Base-by-base conservation (phyloP, 1,284 basidiomycete genomes). In the Bjerkandera adusta region DNA sequence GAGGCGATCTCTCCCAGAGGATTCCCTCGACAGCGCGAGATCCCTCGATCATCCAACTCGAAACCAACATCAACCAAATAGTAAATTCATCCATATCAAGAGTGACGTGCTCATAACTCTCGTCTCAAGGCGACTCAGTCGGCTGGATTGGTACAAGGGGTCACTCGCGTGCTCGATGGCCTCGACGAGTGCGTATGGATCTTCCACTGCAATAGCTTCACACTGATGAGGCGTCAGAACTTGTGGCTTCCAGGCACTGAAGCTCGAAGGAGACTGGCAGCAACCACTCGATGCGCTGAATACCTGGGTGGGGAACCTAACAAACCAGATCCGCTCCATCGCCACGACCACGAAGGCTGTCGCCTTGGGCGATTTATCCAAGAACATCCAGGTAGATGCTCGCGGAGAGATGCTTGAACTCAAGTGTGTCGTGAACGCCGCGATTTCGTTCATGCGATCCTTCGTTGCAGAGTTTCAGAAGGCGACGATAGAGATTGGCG, bases 61-160 rank as follows among this genome's bases (percentile, higher is more conserved):
- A 97, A 76, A 92, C 97, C 57, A 93, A 96, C 58, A 97, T 98
- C 74, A 98, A 98, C 63, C 87, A 88, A 36, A 97, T 98, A 92
- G 92, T 92, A 68, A 46, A 62, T 57, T 35, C 38, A 45, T 46
- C 27, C 30, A 36, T n/a, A n/a, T n/a, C n/a, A n/a, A n/a, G n/a
- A n/a, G n/a, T n/a, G n/a, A n/a, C n/a, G n/a, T n/a, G n/a, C n/a
- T n/a, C n/a, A n/a, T n/a, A n/a, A n/a, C n/a, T n/a, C n/a, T n/a
- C n/a, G n/a, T n/a, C n/a, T n/a, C n/a, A n/a, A n/a, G n/a, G n/a
- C n/a, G n/a, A n/a, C n/a, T n/a, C n/a, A n/a, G n/a, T n/a, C n/a
- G n/a, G n/a, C n/a, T n/a, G n/a, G n/a, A n/a, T n/a, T n/a, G n/a
- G n/a, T n/a, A n/a, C n/a, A n/a, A n/a, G n/a, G n/a, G n/a, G n/a